These are phyloP conservation scores for Moricandia arvensis DNA, from an alignment of 345 rosid species.

Conservation along the genomic window DNA sequence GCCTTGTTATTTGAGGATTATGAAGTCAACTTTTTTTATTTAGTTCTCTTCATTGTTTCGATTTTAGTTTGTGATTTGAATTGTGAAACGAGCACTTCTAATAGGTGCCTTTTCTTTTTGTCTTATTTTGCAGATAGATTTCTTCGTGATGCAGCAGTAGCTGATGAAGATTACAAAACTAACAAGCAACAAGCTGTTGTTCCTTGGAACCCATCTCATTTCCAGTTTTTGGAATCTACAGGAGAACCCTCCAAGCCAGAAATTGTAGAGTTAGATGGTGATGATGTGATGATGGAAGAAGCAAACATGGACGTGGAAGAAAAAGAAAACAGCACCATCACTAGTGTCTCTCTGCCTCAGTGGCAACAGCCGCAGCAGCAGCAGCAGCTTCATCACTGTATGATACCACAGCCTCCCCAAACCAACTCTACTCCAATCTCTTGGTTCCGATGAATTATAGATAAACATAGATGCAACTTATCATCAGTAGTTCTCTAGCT, in stretches of 20 bases:
- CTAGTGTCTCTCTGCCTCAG: background rate
- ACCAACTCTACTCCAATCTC: background rate
- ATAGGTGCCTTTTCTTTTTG: too few species aligned
- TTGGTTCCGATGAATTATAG: background rate
- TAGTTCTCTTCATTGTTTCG: too few species aligned
- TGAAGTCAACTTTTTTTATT: too few species aligned
- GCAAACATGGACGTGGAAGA: background rate
- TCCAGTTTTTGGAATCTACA: background rate
- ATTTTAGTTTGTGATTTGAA: too few species aligned
- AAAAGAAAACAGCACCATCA: background rate
- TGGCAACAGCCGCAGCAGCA: background rate
- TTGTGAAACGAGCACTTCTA: too few species aligned
- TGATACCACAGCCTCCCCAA: background rate
- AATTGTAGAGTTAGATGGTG: background rate
- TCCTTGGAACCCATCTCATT: background rate
- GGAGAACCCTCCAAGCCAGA: background rate
- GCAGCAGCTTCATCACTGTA: background rate
- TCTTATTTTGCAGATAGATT: background rate
- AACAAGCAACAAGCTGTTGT: background rate
- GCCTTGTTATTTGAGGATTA: too few species aligned
- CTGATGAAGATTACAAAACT: background rate
- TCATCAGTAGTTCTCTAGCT: background rate
- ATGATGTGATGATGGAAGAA: background rate
- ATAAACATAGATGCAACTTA: background rate
- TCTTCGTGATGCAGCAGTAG: background rate